A percentile compares a stretch with the other conserved stretches of the same genome.
Conservation (phyloP, 768 basidiomycete species). For the Termitomyces sp. region DNA sequence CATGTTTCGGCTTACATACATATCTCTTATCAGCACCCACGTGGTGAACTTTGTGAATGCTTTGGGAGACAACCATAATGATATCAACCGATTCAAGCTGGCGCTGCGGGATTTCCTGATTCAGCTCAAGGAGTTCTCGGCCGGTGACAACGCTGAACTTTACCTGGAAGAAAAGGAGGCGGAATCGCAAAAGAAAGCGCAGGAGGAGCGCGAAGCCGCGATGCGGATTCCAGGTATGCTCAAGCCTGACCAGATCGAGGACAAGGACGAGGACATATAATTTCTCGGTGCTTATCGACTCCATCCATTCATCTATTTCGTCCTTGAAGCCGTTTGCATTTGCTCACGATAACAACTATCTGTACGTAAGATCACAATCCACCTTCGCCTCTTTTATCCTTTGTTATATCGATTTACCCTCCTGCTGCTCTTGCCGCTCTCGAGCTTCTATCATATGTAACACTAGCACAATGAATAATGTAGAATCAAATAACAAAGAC, state of each 20-base stretch:
- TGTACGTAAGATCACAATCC: constrained; percentile 25
- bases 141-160: constrained; percentile 85
- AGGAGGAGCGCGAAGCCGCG: constrained; percentile 83
- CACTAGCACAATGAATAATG: constrained; percentile 38
- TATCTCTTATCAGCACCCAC: constrained; percentile 52
- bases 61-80: constrained; percentile 69
- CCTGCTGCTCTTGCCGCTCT: constrained; percentile 22
- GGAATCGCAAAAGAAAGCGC: constrained; percentile 71
- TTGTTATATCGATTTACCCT: constrained; percentile 27
- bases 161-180: constrained; percentile 94
- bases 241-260: constrained; percentile 92
- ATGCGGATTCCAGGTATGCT: constrained; percentile 97
- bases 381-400: constrained; percentile 20
- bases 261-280: constrained; percentile 87
- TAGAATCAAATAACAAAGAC: constrained; percentile 26
- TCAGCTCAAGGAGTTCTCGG: constrained; percentile 93
- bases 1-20: constrained; percentile 3
- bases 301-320: constrained; percentile 1
- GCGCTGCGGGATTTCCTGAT: constrained; percentile 96
- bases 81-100: constrained; percentile 89
- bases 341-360: constrained; percentile 12
- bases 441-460: constrained; percentile 38
- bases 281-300: constrained; percentile 13
- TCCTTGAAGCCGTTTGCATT: constrained; percentile 37
- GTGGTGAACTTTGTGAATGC: constrained; percentile 66